phyloP scores from a whole-genome alignment of 2,329 filamentous ascomycete species.

The Trichoderma lentiforme region DNA sequence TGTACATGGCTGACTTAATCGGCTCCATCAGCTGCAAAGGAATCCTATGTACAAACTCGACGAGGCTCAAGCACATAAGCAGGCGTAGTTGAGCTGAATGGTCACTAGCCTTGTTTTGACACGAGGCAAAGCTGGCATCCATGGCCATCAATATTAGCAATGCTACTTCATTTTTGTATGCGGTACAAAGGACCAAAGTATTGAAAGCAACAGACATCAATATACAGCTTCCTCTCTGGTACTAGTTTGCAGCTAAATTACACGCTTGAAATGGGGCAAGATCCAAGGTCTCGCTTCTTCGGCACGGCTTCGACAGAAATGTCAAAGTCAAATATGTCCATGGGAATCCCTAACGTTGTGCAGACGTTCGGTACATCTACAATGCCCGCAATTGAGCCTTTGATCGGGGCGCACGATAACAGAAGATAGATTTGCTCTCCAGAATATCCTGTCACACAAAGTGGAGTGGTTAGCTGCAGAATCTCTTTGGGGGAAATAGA shows the following conservation, averaged over 20 bases:
- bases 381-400: slow-evolving; percentile 84
- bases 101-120: not conserved
- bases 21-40: not conserved
- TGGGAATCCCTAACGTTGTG: slow-evolving; percentile 81
- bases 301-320: slow-evolving; percentile 51
- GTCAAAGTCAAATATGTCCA: slow-evolving; percentile 95
- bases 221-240: not conserved
- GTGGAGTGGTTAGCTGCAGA: not conserved
- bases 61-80: not conserved
- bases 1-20: not conserved
- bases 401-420: slow-evolving; percentile 79
- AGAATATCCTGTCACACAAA: slow-evolving; percentile 51
- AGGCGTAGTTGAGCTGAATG: not conserved
- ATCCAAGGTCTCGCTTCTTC: slow-evolving; percentile 23
- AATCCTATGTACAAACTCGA: not conserved
- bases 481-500: not conserved
- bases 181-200: not conserved
- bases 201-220: not conserved
- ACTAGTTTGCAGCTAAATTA: not conserved
- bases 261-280: slow-evolving; percentile 22
- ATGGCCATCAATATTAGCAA: not conserved
- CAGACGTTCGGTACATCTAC: slow-evolving; percentile 91
- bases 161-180: not conserved
- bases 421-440: slow-evolving; percentile 82
- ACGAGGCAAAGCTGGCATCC: not conserved